Evolutionary conservation across 108 stramenopile species (phyloP), one percentile per base, ranked within the genome.

Genomic region (Epipyxis sp.): DNA sequence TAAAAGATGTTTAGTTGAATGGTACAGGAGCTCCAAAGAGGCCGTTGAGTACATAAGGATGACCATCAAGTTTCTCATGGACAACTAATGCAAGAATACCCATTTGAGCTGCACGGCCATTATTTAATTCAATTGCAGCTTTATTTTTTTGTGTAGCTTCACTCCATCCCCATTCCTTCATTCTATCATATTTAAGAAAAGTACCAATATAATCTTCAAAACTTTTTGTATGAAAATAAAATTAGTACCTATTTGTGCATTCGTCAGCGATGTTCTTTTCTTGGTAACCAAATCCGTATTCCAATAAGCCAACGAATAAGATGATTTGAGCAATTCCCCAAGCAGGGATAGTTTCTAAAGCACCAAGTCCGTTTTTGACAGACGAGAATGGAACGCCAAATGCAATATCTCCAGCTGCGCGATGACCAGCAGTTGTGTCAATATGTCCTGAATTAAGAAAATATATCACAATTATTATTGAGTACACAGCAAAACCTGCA

Each of bases 301-400:
- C 92, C 44, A 93, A 84, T 76, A 87, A 78, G 35, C 90, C 93
- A 76, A 92, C 86, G 87, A 91, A 83, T 83, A 84, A 80, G 76
- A 92, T 65, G 71, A 92, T 92, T 82, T 93, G 93, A 20, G 46
- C 46, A 50, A 50, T 50, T 20, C 6, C 13, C 46, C 6, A 50
- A 50, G 46, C 46, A 61, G 93, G 93, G 80, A 92, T 81, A 79
- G 82, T 87, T 57, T 77, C 71, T 39, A 91, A 77, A 59, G 90
- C 93, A 46, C 76, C 92, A 59, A 90, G 59, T 43, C 93, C 93
- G 69, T 88, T 91, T 50, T 92, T 92, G 74, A 91, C 76, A 81
- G 92, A 91, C 16, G 87, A 86, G 86, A 90, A 92, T 91, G 83
- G 65, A 87, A 82, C 45, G 41, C 78, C 30, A 83, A 84, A 42